Evolutionary conservation across 495 filamentous ascomycete genomes (phyloP), one percentile per base, ranked within the genome.

Genomic region (Cladorrhinum samala): DNA sequence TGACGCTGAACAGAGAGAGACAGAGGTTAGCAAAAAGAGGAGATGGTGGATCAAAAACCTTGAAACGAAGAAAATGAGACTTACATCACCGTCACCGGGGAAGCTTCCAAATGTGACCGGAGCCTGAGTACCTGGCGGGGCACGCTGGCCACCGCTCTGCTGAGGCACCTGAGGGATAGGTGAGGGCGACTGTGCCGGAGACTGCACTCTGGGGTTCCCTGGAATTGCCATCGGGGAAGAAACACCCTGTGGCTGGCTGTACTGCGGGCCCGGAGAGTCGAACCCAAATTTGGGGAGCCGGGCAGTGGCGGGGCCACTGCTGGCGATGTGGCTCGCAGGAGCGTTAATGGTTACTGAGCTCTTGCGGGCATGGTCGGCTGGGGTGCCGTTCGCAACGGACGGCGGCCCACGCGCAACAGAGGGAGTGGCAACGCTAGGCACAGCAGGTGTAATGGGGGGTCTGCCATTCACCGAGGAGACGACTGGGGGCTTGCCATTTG

Each of bases 301-400:
- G 42, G 78, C 78, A 39, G 70, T 74, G 39, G 78, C 74, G 3
- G 83, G 78, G 44, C 81, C 73, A 56, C 89, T 88, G 73, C 94
- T 93, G 24, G 85, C 80, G 48, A 83, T 81, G 58, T 85, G 84
- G 55, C 84, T 83, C 36, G 86, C 87, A 55, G 84, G 81, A 45
- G 89, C 84, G 63, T 78, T 90, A 72, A 95, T 94, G 50, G 88
- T 93, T 52, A 95, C 86, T 16, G 89, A 92, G 50, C 83, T 83
- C 72, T 93, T 93, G 54, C 88, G 81, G 55, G 72, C 78, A 73
- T 96, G 91, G 56, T 92, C 86, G 51, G 70, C 73, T 16, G 63
- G 44, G 44, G 72, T 66, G 45, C 83, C 78, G 62, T 83, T 77
- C 46, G 77, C 67, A 63, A 74, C 69, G n/a, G n/a, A n/a, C 42